Base-by-base conservation (phyloP, 108 stramenopile species). In the Fragilaria radians region DNA sequence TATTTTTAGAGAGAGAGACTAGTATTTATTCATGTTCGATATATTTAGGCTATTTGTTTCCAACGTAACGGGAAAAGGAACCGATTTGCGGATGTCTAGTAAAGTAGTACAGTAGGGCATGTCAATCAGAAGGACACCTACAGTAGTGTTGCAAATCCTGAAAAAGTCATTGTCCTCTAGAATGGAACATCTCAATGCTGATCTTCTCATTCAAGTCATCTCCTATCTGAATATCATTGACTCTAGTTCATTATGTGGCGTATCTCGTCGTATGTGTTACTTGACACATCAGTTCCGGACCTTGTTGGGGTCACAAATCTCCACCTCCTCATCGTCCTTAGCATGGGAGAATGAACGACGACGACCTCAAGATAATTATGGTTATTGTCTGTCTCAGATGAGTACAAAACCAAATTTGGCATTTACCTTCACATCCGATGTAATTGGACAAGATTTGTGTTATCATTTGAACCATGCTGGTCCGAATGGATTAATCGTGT, bases 251-350 rank as follows among this genome's bases (percentile, higher is more conserved):
- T 53, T 76, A 11, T 54, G 62, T 1, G 5, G 14, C 25, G 33
- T 66, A 2, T 61, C 74, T 1, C 46, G 45, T 34, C 71, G 80
- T 19, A 76, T 58, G 51, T 81, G 61, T 31, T 81, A 76, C 48
- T 61, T 81, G 48, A 68, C 68, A 3, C 60, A 65, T 29, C 50
- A 76, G 32, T 76, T 54, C 32, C 74, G 67, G 4, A 32, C 52
- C 14, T 3, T 70, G 25, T 29, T 60, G 4, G 71, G 74, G 18
- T 63, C 80, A 1, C 52, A 81, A 59, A 19, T 81, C 25, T 70
- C 68, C 1, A 57, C 71, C 2, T 42, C 52, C 17, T 28, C 65
- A 5, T 51, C 50, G 2, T 1, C 25, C 3, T 19, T 42, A 3
- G 45, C 46, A 3, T 32, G 23, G 33, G 48, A 27, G 26, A 36